Evolutionary conservation across 1,139 yeast genomes (phyloP).

Genomic region (Kodamaea ohmeri): DNA sequence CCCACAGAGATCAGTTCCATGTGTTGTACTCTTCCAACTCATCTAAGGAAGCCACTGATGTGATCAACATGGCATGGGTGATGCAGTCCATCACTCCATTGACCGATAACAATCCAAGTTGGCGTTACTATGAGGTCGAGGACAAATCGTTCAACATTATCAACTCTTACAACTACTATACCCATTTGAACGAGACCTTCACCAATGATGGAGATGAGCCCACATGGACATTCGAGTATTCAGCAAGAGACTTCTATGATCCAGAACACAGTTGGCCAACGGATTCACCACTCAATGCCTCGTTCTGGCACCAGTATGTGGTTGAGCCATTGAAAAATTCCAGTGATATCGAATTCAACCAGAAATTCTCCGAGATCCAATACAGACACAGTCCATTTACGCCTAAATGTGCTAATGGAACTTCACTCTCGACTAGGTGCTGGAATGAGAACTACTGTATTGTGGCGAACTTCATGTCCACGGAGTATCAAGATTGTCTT

Average conservation of each 20-base stretch:
- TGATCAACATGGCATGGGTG: conserved; percentile 61
- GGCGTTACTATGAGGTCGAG: conserved; percentile 73
- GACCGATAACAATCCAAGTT: conserved; percentile 56
- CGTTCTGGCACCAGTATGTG: conserved; percentile 53
- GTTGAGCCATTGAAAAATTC: conserved; percentile 32
- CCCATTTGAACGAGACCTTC: conserved; percentile 52
- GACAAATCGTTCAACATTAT: conserved; percentile 58
- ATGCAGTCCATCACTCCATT: conserved; percentile 66
- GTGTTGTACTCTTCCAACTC: conserved; percentile 48
- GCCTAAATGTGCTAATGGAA: conserved; percentile 41
- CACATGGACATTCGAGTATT: conserved; percentile 52
- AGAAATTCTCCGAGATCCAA: conserved; percentile 44
- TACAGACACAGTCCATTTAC: conserved; percentile 53
- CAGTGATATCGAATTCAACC: conserved; percentile 41
- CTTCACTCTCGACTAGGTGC: conserved; percentile 34
- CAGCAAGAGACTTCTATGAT: conserved; percentile 51
- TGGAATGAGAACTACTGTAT: conserved; percentile 44
- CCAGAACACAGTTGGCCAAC: conserved; percentile 48
- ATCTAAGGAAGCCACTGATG: conserved; percentile 39
- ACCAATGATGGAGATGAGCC: conserved; percentile 50
- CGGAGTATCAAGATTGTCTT: conserved; percentile 18
- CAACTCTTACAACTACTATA: conserved; percentile 57
- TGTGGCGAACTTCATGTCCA: conserved; percentile 23
- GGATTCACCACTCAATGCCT: conserved; percentile 52
- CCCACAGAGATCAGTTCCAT: conserved; percentile 67